Conservation (phyloP, 2,329 filamentous ascomycete genomes). For the Lachnellula subtilissima region DNA sequence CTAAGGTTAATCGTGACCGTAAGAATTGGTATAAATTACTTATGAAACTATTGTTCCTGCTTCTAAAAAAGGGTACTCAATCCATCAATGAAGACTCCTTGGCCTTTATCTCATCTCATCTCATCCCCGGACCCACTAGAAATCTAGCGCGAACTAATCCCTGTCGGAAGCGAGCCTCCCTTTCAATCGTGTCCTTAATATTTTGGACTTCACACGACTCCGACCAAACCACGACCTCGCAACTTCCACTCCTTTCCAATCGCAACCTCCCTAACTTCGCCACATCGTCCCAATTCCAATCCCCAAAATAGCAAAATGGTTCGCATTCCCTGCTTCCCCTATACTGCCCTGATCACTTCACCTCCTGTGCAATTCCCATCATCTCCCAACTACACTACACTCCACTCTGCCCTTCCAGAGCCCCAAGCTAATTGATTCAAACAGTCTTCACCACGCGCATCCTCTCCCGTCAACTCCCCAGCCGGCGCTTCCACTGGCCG, state of each 20-base stretch:
- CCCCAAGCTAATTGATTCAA: background rate
- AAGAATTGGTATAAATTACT: too few relatives aligned
- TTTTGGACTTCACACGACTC: conserved; percentile 9
- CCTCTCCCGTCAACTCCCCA: conserved; percentile 53
- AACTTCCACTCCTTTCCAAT: conserved; percentile 8
- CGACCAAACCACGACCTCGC: conserved; percentile 1
- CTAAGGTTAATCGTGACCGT: too few relatives aligned
- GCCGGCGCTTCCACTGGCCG: conserved; percentile 63
- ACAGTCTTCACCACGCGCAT: conserved; percentile 37
- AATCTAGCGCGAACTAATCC: conserved; percentile 5
- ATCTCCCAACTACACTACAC: background rate
- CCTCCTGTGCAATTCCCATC: background rate
- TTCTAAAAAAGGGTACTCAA: too few relatives aligned
- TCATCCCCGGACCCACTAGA: background rate
- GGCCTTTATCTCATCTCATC: too few relatives aligned
- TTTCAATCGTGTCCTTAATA: conserved; percentile 27
- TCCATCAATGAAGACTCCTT: too few relatives aligned
- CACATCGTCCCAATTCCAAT: background rate
- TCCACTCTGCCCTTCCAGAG: background rate
- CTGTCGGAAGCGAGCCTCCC: conserved; percentile 16
- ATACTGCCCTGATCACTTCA: background rate
- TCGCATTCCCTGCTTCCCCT: background rate
- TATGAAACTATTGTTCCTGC: too few relatives aligned
- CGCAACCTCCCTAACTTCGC: conserved; percentile 6
- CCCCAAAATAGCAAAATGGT: conserved; percentile 14